A percentile compares a stretch with the other conserved stretches of the same genome.
These are phyloP conservation scores for Aphanomyces euteiches DNA, from an alignment of 352 stramenopile species.

Conservation along the genomic window DNA sequence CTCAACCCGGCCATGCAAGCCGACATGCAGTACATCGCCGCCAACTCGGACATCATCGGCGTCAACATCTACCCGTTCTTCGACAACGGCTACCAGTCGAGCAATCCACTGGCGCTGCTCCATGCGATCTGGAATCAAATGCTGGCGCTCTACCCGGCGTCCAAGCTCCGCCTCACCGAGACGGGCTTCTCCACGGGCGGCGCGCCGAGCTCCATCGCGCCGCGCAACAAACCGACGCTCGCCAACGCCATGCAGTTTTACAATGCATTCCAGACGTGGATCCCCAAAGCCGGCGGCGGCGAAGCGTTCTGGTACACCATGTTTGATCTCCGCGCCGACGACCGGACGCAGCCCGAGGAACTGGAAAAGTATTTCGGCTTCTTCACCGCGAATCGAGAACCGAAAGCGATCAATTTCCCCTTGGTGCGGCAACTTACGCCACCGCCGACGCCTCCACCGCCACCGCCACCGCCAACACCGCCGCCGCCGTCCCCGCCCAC, in stretches of 20 bases:
- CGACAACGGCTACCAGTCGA: conserved; percentile 47
- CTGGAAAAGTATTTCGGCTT: conserved; percentile 76
- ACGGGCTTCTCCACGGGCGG: conserved; percentile 54
- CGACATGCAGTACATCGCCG: conserved; percentile 48
- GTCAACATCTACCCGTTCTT: conserved; percentile 69
- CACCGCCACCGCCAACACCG: background rate
- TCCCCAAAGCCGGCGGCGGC: conserved; percentile 39
- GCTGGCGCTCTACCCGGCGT: conserved; percentile 38
- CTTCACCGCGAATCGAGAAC: conserved; percentile 43
- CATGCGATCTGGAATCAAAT: conserved; percentile 46
- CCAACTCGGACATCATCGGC: conserved; percentile 47
- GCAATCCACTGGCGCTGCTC: conserved; percentile 41
- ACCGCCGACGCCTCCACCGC: background rate
- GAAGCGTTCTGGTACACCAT: conserved; percentile 81
- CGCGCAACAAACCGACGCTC: conserved; percentile 41
- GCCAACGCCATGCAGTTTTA: conserved; percentile 38
- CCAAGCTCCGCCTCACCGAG: conserved; percentile 51
- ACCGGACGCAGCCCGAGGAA: conserved; percentile 46
- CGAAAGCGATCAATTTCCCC: conserved; percentile 48
- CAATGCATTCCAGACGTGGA: conserved; percentile 49
- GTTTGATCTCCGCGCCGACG: conserved; percentile 56
- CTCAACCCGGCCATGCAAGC: conserved; percentile 33
- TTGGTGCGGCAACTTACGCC: background rate
- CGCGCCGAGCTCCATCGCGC: conserved; percentile 37
- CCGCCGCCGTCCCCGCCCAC: background rate